These are phyloP conservation scores for Avena insularis DNA, from an alignment of 176 grass and related monocot species.

Conservation along the genomic window DNA sequence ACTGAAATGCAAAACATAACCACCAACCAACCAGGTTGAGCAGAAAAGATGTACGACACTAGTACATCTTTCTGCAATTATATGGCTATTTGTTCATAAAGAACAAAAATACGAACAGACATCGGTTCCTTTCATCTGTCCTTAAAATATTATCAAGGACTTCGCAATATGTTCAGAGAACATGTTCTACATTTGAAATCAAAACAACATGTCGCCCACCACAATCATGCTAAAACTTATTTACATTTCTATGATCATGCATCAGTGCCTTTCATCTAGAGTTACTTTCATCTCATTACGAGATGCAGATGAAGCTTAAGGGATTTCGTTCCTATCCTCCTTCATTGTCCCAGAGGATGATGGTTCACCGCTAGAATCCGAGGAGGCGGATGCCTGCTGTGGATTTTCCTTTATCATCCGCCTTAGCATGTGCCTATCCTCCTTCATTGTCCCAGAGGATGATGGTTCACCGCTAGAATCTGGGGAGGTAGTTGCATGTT, in stretches of 20 bases:
- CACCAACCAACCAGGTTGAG: neutral
- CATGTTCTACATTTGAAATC: neutral
- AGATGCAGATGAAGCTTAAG: conserved; percentile 36
- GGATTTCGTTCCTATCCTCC: conserved; percentile 53
- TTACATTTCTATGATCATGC: conserved; percentile 35
- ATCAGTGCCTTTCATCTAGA: neutral
- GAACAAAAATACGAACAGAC: conserved; percentile 11
- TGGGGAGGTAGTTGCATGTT: no score
- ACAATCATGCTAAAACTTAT: conserved; percentile 24
- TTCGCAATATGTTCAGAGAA: neutral
- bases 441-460: no score
- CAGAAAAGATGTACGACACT: neutral
- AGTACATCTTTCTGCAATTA: neutral
- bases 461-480: no score
- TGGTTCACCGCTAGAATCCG: conserved; percentile 72
- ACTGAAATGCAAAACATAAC: neutral
- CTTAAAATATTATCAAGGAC: no score
- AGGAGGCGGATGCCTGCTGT: conserved; percentile 55
- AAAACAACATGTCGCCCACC: neutral
- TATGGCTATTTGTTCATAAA: neutral
- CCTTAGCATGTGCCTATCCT: no score
- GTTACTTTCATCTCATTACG: conserved; percentile 16
- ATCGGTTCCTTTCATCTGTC: neutral
- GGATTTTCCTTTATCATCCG: conserved; percentile 62
- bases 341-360: conserved; percentile 84